Conservation (phyloP, 2,329 filamentous ascomycete species). For the Microsporum audouinii region DNA sequence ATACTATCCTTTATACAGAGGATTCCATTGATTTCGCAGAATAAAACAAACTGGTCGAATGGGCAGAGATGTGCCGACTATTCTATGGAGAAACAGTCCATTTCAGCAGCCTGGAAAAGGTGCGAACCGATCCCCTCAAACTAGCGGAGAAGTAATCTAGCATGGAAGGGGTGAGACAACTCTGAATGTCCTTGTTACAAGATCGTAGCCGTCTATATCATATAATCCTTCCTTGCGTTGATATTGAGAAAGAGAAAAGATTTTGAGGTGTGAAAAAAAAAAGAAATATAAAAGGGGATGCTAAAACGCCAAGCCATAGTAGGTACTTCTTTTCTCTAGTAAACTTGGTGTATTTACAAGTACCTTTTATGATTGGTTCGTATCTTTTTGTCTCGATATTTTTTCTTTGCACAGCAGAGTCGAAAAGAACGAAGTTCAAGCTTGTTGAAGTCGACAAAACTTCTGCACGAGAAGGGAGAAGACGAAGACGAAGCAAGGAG, state of each 20-base stretch:
- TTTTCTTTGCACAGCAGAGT: background rate
- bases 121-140: slow-evolving; percentile 37
- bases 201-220: background rate
- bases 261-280: background rate
- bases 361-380: background rate
- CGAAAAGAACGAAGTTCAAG: background rate
- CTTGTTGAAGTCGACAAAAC: background rate
- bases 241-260: background rate
- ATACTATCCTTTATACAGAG: background rate
- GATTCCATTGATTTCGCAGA: background rate
- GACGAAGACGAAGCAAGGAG: background rate
- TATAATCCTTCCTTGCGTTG: slow-evolving; percentile 2
- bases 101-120: slow-evolving; percentile 10
- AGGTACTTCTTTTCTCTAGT: background rate
- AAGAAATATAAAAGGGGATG: background rate
- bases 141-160: slow-evolving; percentile 32
- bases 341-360: background rate
- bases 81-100: slow-evolving; percentile 38
- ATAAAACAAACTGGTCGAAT: background rate
- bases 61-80: slow-evolving; percentile 28
- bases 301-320: background rate
- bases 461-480: background rate
- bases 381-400: background rate
- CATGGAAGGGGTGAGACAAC: slow-evolving; percentile 20
- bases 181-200: background rate